Evolutionary conservation across 1,139 yeast species (phyloP).

Genomic region (Pneumocystis jirovecii): DNA sequence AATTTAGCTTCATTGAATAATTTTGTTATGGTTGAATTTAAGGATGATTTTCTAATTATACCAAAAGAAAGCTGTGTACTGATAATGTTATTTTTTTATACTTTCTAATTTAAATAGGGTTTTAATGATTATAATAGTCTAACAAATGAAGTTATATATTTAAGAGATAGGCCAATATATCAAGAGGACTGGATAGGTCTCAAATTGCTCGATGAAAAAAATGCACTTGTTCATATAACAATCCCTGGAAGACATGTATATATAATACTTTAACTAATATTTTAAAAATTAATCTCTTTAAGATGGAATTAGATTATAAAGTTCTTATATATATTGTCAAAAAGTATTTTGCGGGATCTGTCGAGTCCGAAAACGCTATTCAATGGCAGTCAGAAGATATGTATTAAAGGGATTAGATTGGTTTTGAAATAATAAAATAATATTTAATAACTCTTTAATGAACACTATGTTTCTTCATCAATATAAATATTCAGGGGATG

Average conservation of each 20-base stretch:
- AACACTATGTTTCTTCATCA: not conserved
- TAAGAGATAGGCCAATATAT: constrained; percentile 38
- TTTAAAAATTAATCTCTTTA: not conserved
- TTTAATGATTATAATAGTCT: constrained; percentile 40
- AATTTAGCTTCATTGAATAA: constrained; percentile 34
- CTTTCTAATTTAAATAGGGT: constrained; percentile 18
- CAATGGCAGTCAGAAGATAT: not conserved
- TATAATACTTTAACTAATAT: constrained; percentile 26
- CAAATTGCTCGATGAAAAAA: constrained; percentile 30
- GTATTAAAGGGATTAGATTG: not conserved
- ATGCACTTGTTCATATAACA: constrained; percentile 34
- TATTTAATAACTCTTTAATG: not conserved
- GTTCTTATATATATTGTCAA: not conserved
- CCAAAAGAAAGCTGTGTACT: constrained; percentile 39
- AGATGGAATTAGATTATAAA: not conserved
- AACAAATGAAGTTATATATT: constrained; percentile 32
- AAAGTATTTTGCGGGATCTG: not conserved
- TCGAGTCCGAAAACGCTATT: not conserved
- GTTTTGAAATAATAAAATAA: not conserved
- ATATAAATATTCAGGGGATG: not conserved
- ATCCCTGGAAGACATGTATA: constrained; percentile 58
- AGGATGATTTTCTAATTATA: constrained; percentile 48
- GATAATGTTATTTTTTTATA: not conserved
- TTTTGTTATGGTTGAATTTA: constrained; percentile 46
- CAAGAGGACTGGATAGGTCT: constrained; percentile 47